phyloP scores from a whole-genome alignment of 345 rosid species.

The Eucalyptus brandiana region DNA sequence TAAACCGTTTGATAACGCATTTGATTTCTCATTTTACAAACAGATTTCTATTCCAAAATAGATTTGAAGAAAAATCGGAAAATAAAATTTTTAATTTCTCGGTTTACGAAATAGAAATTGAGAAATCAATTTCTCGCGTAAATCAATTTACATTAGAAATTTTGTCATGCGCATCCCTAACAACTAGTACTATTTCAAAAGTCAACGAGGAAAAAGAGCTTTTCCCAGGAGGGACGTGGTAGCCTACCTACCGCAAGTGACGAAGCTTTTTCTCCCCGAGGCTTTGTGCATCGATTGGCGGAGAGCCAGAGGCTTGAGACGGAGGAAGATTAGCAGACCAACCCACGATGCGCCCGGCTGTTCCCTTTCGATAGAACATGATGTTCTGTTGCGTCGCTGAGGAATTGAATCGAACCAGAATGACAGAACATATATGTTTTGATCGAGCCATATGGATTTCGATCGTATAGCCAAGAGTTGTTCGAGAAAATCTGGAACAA shows the following conservation, averaged over 20 bases:
- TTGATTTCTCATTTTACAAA: too few species aligned
- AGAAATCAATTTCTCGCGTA: too few species aligned
- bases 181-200: too few species aligned
- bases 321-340: not conserved
- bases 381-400: not conserved
- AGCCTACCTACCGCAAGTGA: not conserved
- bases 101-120: too few species aligned
- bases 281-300: not conserved
- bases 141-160: too few species aligned
- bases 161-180: too few species aligned
- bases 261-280: not conserved
- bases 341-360: not conserved
- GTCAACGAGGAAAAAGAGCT: too few species aligned
- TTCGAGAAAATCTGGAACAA: not conserved
- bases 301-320: not conserved
- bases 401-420: not conserved
- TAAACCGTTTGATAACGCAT: too few species aligned
- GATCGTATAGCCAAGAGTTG: not conserved
- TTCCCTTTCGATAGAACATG: not conserved
- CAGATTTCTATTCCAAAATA: too few species aligned
- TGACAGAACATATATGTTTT: not conserved
- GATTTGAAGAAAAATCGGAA: too few species aligned
- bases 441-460: not conserved
- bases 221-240: not conserved
- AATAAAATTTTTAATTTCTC: too few species aligned